phyloP scores from a whole-genome alignment of 2,329 filamentous ascomycete species.

The Hymenoscyphus infarciens region DNA sequence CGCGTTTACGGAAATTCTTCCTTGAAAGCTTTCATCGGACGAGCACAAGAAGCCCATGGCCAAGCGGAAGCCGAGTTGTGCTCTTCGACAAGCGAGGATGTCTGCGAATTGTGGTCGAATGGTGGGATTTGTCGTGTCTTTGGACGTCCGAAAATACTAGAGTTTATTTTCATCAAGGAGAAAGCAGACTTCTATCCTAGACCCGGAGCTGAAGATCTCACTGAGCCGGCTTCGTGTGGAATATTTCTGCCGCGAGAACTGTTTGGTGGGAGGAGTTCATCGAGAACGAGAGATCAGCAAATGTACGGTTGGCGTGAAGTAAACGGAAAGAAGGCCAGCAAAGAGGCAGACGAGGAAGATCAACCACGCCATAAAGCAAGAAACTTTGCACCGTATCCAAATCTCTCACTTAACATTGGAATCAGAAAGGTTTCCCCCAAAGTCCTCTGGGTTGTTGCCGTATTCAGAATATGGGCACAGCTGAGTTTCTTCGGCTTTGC shows the following conservation, averaged over 20 bases:
- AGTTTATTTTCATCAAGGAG: not conserved
- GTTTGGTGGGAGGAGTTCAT: not conserved
- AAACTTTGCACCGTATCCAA: not conserved
- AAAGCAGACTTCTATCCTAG: not conserved
- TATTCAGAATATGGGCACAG: not conserved
- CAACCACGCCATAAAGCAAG: not conserved
- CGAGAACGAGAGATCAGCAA: too few relatives aligned
- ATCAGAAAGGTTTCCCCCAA: not conserved
- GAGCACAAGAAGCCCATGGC: constrained; percentile 41
- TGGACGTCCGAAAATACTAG: not conserved
- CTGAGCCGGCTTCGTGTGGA: not conserved
- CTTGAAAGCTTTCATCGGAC: constrained; percentile 8
- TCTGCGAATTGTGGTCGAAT: constrained; percentile 45
- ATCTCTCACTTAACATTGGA: not conserved
- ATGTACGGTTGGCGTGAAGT: not conserved
- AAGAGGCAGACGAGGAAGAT: not conserved
- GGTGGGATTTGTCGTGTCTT: constrained; percentile 33
- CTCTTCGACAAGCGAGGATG: constrained; percentile 45
- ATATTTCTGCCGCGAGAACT: not conserved
- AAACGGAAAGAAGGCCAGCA: not conserved
- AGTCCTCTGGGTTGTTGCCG: not conserved
- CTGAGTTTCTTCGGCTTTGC: not conserved
- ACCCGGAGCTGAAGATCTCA: not conserved
- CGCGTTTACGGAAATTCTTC: constrained; percentile 3
- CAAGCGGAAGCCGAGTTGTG: constrained; percentile 42